Conservation (phyloP, 2,329 filamentous ascomycete species). For the Talaromyces atroroseus region DNA sequence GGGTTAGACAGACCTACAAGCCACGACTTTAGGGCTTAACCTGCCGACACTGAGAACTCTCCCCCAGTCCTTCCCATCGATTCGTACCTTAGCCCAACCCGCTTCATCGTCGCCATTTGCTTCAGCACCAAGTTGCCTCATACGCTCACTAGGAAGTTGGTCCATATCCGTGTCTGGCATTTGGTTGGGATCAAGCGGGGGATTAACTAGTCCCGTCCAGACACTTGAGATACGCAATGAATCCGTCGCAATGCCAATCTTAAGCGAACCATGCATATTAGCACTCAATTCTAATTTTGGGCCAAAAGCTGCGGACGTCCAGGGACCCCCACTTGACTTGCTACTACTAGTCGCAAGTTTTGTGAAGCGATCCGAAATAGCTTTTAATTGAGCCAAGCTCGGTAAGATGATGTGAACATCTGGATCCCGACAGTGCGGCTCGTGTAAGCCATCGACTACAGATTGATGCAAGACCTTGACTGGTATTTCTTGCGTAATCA, state of each 20-base stretch:
- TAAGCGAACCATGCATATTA: constrained; percentile 88
- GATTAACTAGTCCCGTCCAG: constrained; percentile 83
- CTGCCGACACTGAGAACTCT: constrained; percentile 87
- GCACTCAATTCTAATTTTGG: constrained; percentile 79
- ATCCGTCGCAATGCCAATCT: constrained; percentile 75
- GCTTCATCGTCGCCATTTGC: constrained; percentile 63
- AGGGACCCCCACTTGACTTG: constrained; percentile 23
- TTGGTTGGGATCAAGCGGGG: constrained; percentile 74
- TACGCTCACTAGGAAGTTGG: constrained; percentile 75
- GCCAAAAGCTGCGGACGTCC: constrained; percentile 22
- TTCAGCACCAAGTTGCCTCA: constrained; percentile 55
- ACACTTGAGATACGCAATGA: constrained; percentile 76
- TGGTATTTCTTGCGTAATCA: constrained; percentile 94
- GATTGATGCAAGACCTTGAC: constrained; percentile 79
- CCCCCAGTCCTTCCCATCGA: constrained; percentile 93
- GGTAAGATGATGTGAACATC: constrained; percentile 93
- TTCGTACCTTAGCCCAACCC: constrained; percentile 80
- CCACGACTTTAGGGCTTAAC: constrained; percentile 85
- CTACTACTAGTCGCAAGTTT: constrained; percentile 60
- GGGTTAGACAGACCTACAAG: constrained; percentile 53
- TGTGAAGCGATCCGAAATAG: constrained; percentile 91
- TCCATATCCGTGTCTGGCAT: constrained; percentile 60
- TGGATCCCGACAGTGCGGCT: constrained; percentile 82
- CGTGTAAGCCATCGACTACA: constrained; percentile 86
- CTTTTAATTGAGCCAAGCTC: constrained; percentile 79